Base-by-base conservation (phyloP, 306 rosid genomes). In the Sicyos baderoa region DNA sequence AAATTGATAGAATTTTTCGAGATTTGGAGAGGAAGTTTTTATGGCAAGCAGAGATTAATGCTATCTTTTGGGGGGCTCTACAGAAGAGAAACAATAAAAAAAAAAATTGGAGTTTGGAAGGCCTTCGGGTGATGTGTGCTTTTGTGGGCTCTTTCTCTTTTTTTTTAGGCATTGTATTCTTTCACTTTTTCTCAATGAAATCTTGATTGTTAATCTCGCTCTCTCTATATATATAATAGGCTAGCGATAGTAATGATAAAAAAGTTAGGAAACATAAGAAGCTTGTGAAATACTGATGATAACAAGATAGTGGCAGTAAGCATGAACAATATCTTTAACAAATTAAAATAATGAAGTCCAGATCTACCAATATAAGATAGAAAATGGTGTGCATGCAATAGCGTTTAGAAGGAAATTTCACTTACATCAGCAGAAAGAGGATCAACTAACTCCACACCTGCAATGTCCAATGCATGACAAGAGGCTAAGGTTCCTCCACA, bases 401-500 rank as follows among this genome's bases (percentile, higher is more conserved):
- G 63, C 72, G 42, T 74, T 56, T 53, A 54, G 18, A 44, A 64
- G 76, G 45, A 71, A 53, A 23, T 37, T 47, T 54, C 73, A 62
- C 97, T 85, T 88, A 93, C 99, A 80, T 90, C 88, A 32, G 99
- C 88, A 78, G 91, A 85, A 66, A 93, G 94, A 48, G 99, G 99
- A 85, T 93, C 99, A 76, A 86, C 91, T 59, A 93, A 88, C 84
- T 93, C 97, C 79, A 90, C 88, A 14, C 99, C 99, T 72, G 99
- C 99, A 84, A 90, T 88, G 85, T 93, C 99, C 73, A 93, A 82
- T 9, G 99, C 87, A 83, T 93, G 99, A 81, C 97, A 86, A 69
- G 99, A 89, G 67, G 99, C 89, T 80, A 93, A 84, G 71, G 95
- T 84, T 49, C 99, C 99, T 62, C 99, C 99, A 79, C 99, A 93